Conservation (phyloP, 2,329 filamentous ascomycete species). For the Trichoderma sp. region DNA sequence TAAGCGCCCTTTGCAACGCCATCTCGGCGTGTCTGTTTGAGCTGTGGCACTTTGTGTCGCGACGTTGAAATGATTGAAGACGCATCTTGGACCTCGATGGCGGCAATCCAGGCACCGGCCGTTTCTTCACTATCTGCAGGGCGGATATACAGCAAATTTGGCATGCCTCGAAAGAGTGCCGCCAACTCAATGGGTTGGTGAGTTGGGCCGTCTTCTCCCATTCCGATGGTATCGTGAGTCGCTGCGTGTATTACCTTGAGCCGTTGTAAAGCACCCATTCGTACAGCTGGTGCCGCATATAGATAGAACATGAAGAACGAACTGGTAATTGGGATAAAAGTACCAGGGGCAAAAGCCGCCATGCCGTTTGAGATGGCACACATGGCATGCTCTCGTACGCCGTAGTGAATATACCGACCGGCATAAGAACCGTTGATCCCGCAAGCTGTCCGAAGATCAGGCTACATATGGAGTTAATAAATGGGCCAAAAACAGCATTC, state of each 20-base stretch:
- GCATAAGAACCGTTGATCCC: conserved; percentile 31
- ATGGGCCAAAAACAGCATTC: accelerated
- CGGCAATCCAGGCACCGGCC: conserved; percentile 51
- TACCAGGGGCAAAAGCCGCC: conserved; percentile 54
- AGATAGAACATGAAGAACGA: conserved; percentile 63
- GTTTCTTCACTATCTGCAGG: conserved; percentile 58
- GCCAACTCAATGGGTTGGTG: conserved; percentile 60
- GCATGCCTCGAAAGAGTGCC: conserved; percentile 59
- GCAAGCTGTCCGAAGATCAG: background rate
- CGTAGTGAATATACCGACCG: conserved; percentile 58
- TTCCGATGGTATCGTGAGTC: conserved; percentile 60
- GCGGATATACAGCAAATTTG: conserved; percentile 59
- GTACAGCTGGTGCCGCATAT: conserved; percentile 50
- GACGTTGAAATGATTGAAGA: conserved; percentile 48
- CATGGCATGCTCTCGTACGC: conserved; percentile 63
- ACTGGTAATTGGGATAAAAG: conserved; percentile 56
- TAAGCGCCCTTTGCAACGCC: conserved; percentile 46
- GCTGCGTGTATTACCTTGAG: conserved; percentile 58
- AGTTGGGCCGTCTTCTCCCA: conserved; percentile 59
- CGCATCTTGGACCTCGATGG: conserved; percentile 40
- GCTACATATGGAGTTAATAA: background rate
- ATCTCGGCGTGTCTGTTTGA: conserved; percentile 32
- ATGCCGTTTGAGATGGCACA: conserved; percentile 55
- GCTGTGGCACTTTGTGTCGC: conserved; percentile 39
- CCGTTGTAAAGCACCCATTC: conserved; percentile 57